Percentiles rank a stretch among this genome's conserved stretches.
Evolutionary conservation across 345 rosid species (phyloP).

Genomic region (Angophora floribunda): DNA sequence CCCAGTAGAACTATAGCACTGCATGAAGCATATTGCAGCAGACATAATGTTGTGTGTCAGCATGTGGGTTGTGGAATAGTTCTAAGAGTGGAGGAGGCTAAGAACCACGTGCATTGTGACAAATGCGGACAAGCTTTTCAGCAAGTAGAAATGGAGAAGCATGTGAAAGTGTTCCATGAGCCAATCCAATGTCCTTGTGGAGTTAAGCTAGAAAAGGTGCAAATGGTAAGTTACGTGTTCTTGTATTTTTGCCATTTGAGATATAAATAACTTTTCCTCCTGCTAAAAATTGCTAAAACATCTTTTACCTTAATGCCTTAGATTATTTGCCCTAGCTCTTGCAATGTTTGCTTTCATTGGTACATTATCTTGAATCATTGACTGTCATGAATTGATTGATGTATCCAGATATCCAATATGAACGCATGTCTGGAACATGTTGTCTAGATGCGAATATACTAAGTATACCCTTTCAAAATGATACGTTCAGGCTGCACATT

Average conservation of each 20-base stretch:
- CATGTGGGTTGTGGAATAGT: conserved; percentile 71
- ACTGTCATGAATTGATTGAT: background rate
- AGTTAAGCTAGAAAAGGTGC: conserved; percentile 64
- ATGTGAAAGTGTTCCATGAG: conserved; percentile 84
- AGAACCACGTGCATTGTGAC: conserved; percentile 69
- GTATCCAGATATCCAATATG: background rate
- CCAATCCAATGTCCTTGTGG: conserved; percentile 83
- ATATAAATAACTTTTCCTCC: background rate
- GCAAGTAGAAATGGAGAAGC: conserved; percentile 77
- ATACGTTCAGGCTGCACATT: background rate
- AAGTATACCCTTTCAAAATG: background rate
- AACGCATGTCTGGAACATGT: background rate
- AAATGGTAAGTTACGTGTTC: conserved; percentile 48
- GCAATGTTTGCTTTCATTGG: background rate
- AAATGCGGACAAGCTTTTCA: conserved; percentile 87
- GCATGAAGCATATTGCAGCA: conserved; percentile 85
- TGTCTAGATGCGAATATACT: background rate
- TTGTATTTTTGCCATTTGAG: background rate
- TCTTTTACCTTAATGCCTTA: background rate
- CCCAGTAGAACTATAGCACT: conserved; percentile 71
- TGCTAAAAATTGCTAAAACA: background rate
- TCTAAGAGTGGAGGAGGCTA: conserved; percentile 67
- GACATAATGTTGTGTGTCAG: conserved; percentile 68
- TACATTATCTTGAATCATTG: background rate
- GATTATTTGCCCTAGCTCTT: background rate